Evolutionary conservation across 768 basidiomycete species (phyloP).

Genomic region (Lactarius quietus): DNA sequence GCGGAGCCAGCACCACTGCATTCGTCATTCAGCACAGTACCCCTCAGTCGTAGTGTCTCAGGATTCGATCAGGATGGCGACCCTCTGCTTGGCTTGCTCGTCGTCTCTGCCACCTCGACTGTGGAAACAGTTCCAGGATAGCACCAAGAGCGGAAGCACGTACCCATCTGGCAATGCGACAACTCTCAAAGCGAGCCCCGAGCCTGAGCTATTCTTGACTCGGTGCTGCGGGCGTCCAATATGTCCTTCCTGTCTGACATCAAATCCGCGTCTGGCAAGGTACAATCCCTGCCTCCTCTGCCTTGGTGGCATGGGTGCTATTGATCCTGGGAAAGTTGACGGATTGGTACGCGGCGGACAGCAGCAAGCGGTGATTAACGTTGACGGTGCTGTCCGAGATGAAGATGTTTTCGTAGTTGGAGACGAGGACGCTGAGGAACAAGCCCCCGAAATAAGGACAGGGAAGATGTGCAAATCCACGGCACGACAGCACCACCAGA

Average conservation of each 20-base stretch:
- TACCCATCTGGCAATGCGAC: background rate
- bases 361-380: constrained; percentile 32
- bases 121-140: constrained; percentile 9
- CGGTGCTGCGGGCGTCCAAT: constrained; percentile 64
- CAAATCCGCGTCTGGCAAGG: constrained; percentile 59
- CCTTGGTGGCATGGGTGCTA: constrained; percentile 51
- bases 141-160: background rate
- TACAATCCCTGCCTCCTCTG: constrained; percentile 75
- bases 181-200: background rate
- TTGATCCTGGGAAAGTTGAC: constrained; percentile 26
- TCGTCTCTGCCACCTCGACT: constrained; percentile 48
- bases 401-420: constrained; percentile 64
- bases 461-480: background rate
- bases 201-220: constrained; percentile 44
- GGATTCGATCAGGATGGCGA: background rate
- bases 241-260: constrained; percentile 52
- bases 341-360: constrained; percentile 13
- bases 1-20: no score
- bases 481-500: background rate
- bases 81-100: constrained; percentile 59
- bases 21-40: no score
- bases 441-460: constrained; percentile 14
- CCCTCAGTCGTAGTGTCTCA: no score
- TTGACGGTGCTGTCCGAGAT: constrained; percentile 56
- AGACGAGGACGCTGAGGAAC: constrained; percentile 50